Base-by-base conservation (phyloP, 352 stramenopile species). In the Saprolegnia parasitica region DNA sequence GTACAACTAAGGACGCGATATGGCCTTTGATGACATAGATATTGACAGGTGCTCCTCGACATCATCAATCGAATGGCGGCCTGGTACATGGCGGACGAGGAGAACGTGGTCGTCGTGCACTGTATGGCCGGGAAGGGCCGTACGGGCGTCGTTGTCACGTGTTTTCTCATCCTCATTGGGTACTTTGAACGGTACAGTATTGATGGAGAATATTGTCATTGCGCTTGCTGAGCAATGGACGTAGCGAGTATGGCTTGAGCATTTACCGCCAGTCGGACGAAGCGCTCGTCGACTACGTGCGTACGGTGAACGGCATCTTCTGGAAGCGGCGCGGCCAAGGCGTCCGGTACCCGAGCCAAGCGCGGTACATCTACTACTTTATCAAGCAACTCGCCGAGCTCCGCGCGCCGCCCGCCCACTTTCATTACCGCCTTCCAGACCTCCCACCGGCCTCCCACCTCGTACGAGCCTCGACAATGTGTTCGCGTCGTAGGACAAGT, bases 291-390 rank as follows among this genome's bases (percentile, higher is more conserved):
- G 42, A 60, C 18, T 56, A 71, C 23, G 55, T 56, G 11, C 65
- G 40, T 5, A 65, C 32, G 8, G 47, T 56, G 23, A 61, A 62
- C 29, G 65, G 49, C 16, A 56, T 60, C 67, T 95, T 95, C 70
- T 90, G 81, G 80, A 81, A 86, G 47, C 76, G 79, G 4, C 76
- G 87, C 56, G 87, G 87, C 35, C 83, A 95, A 66, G 87, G 87
- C 32, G 87, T 95, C 64, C 80, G 82, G 20, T 93, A 90, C 71
- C 86, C 87, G 18, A 91, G 81, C 67, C 86, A 95, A 68, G 81
- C 83, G 57, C 75, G 90, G 70, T 92, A 92, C 76, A 91, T 95
- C 76, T 94, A 92, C 75, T 94, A 94, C 76, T 94, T 94, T 66
- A 78, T 88, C 47, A 87, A 89, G 52, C 78, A 91, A 21, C 65